Evolutionary conservation across 352 stramenopile genomes (phyloP).

Genomic region (Phytophthora syringae): DNA sequence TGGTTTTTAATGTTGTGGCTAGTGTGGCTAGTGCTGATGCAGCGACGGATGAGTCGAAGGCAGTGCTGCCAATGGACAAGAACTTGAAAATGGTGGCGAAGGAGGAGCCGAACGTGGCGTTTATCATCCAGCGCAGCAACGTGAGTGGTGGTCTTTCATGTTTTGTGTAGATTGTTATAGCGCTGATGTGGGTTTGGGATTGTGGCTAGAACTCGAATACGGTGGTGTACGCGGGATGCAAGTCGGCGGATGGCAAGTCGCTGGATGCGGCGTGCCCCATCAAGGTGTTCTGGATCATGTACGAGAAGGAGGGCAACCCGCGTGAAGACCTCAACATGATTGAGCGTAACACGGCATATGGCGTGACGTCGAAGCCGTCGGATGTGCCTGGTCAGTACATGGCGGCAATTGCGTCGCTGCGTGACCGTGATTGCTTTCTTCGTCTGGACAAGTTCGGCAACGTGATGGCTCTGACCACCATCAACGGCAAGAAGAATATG

Average conservation of each 20-base stretch:
- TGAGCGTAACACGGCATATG: constrained; percentile 85
- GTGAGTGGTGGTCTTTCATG: constrained; percentile 35
- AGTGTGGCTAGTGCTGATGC: constrained; percentile 17
- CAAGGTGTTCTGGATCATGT: constrained; percentile 89
- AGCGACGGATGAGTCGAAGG: constrained; percentile 18
- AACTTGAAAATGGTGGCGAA: constrained; percentile 71
- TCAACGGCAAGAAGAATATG: constrained; percentile 68
- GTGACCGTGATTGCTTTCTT: constrained; percentile 70
- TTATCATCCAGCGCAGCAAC: constrained; percentile 90
- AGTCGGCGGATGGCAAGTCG: constrained; percentile 45
- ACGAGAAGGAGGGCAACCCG: constrained; percentile 72
- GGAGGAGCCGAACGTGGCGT: constrained; percentile 77
- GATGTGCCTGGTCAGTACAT: constrained; percentile 51
- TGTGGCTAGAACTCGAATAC: constrained; percentile 87
- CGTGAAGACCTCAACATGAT: constrained; percentile 88
- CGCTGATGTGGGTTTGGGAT: background rate
- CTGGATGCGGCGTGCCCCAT: constrained; percentile 71
- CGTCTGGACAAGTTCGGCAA: constrained; percentile 63
- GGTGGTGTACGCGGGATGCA: constrained; percentile 76
- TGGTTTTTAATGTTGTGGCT: constrained; percentile 4
- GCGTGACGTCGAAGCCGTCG: constrained; percentile 52
- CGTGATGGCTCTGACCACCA: constrained; percentile 70
- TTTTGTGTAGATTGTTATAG: background rate
- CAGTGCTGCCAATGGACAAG: constrained; percentile 66
- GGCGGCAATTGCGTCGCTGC: constrained; percentile 65